Conservation (phyloP, 768 basidiomycete genomes). For the Suillus paluster region DNA sequence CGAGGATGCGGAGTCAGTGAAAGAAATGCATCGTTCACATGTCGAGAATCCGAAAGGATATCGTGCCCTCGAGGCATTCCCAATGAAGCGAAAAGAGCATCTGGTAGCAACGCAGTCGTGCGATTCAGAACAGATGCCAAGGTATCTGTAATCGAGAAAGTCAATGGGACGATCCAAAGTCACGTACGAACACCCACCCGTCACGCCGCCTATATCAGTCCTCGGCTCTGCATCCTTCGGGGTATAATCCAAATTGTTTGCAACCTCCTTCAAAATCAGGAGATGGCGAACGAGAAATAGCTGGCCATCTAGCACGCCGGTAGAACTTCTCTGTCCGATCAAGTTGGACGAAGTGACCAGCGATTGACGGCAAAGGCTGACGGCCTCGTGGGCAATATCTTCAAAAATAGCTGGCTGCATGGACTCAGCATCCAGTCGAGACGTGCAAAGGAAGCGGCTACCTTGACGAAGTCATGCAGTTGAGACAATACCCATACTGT, state of each 20-base stretch:
- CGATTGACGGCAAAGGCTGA: slow-evolving; percentile 81
- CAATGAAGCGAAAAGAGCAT: slow-evolving; percentile 70
- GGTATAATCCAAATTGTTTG: slow-evolving; percentile 71
- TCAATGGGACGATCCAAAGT: not conserved
- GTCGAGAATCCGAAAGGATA: slow-evolving; percentile 71
- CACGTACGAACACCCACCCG: slow-evolving; percentile 47
- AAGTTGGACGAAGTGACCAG: slow-evolving; percentile 73
- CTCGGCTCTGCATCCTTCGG: slow-evolving; percentile 49
- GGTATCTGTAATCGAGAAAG: slow-evolving; percentile 24
- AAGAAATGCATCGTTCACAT: slow-evolving; percentile 48
- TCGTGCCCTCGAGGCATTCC: slow-evolving; percentile 66
- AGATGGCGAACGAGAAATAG: slow-evolving; percentile 92
- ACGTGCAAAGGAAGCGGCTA: slow-evolving; percentile 36
- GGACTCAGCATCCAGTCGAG: slow-evolving; percentile 5
- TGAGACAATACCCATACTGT: slow-evolving; percentile 92
- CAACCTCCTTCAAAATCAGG: slow-evolving; percentile 89
- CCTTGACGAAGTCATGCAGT: slow-evolving; percentile 91
- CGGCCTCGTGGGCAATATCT: slow-evolving; percentile 94
- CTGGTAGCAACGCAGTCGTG: slow-evolving; percentile 55
- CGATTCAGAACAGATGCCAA: slow-evolving; percentile 36
- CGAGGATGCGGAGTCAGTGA: not conserved
- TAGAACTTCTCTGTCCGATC: slow-evolving; percentile 54
- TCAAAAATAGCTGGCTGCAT: slow-evolving; percentile 90
- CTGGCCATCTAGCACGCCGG: slow-evolving; percentile 65
- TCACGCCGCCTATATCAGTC: slow-evolving; percentile 55